Conservation (phyloP, 129 eudicot genomes). For the sunflower (Helianthus annuus) region DNA sequence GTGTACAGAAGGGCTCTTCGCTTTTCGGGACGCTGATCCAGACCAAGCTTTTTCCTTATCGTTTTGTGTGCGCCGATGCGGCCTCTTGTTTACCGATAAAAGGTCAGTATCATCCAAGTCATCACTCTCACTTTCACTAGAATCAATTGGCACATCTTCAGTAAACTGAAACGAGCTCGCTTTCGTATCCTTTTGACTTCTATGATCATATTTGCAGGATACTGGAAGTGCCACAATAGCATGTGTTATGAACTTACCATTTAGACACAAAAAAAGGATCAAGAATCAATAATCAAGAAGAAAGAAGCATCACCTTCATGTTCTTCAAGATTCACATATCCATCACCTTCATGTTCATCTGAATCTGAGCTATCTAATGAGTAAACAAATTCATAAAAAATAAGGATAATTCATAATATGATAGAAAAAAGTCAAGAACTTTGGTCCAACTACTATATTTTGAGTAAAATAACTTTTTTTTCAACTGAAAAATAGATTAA, state of each 20-base stretch:
- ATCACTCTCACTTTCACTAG: constrained; percentile 27
- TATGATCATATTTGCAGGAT: background rate
- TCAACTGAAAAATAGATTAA: too few relatives aligned
- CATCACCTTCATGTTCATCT: background rate
- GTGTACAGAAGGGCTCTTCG: background rate
- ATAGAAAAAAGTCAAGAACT: background rate
- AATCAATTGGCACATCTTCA: constrained; percentile 5
- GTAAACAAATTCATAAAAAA: background rate
- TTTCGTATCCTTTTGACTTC: background rate
- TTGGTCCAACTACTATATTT: too few relatives aligned
- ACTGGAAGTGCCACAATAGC: constrained; percentile 12
- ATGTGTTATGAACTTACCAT: constrained; percentile 1
- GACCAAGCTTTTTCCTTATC: constrained; percentile 4
- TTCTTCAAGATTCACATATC: background rate
- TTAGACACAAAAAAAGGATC: background rate
- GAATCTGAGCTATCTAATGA: background rate
- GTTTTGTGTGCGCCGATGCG: background rate
- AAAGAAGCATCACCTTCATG: constrained; percentile 23
- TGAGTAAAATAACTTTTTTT: too few relatives aligned
- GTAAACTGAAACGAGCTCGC: constrained; percentile 3
- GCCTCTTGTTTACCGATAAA: background rate
- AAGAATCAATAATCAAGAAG: background rate
- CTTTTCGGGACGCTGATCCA: background rate
- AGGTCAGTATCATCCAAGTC: background rate
- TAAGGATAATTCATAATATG: background rate